Conservation (phyloP, 805 yeast genomes). For the Phaffomyces thermotolerans region DNA sequence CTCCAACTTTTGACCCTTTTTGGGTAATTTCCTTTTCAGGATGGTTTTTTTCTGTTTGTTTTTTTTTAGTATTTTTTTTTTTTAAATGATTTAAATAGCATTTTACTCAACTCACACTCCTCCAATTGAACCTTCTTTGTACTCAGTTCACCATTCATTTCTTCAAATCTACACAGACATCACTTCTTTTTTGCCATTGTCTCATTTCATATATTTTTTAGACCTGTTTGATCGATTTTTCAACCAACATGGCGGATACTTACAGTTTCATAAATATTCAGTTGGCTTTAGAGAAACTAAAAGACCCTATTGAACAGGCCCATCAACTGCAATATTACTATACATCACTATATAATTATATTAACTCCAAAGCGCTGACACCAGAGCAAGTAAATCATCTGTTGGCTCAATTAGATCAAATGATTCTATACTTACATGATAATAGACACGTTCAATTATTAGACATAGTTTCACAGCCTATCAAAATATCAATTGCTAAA, state of each 20-base stretch:
- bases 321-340: conserved; percentile 8
- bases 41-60: too few relatives aligned
- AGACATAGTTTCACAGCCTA: conserved; percentile 13
- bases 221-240: too few relatives aligned
- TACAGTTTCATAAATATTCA: conserved; percentile 1
- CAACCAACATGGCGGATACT: neutral
- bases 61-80: too few relatives aligned
- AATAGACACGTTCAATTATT: conserved; percentile 14
- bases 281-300: neutral
- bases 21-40: too few relatives aligned
- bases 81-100: too few relatives aligned
- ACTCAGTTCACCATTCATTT: too few relatives aligned
- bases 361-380: conserved; percentile 4
- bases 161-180: too few relatives aligned
- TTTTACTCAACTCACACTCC: too few relatives aligned
- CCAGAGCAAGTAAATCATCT: conserved; percentile 1
- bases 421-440: conserved; percentile 17
- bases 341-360: conserved; percentile 5
- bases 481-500: conserved; percentile 15
- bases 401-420: conserved; percentile 11
- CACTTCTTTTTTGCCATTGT: neutral
- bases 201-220: too few relatives aligned
- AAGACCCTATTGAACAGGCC: neutral
- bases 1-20: too few relatives aligned
- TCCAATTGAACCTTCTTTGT: too few relatives aligned